Evolutionary conservation across 148 eudicot genomes (phyloP), one percentile per base, ranked within the genome.

Genomic region (Silene uniflora): DNA sequence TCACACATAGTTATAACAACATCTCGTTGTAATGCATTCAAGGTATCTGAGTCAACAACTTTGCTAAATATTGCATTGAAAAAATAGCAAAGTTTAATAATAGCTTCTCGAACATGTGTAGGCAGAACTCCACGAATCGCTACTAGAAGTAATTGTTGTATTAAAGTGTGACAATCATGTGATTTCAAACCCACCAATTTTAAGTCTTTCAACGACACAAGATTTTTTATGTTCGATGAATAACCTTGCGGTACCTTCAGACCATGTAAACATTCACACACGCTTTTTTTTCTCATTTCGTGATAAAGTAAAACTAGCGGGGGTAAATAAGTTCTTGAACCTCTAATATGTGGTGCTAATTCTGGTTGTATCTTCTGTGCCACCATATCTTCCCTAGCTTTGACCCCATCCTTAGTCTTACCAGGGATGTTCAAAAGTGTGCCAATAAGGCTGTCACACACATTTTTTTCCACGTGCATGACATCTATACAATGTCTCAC

Each of bases 181-280:
- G 49, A 46, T 4, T 46, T 46, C 11, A 46, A 46, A 6, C 49
- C 49, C 7, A 46, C 49, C 11, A 46, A 46, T 10, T 46, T 46
- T 46, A 46, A 46, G 3, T 46, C 49, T 10, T 46, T 46, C 64
- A 61, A 0, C 24, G 64, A 61, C 6, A 61, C 64, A 6, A 61
- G 64, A n/a, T 61, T 61, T 61, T 61, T 61, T n/a, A 61, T 61
- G 64, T 61, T 61, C 10, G 64, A 61, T 61, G 64, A 61, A 61
- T 61, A 61, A 1, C 64, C 64, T n/a, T 61, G 64, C 7, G 64
- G 64, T 9, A 61, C 64, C 25, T 61, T 61, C 23, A 61, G 7
- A 5, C 64, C 23, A 61, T 61, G 64, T 5, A 61, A 21, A 21
- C 64, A 61, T 25, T 61, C 64, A 61, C 64, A 61, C 7, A 61